phyloP scores from a whole-genome alignment of 164 flowering plant species.

The Kingdonia uniflora region DNA sequence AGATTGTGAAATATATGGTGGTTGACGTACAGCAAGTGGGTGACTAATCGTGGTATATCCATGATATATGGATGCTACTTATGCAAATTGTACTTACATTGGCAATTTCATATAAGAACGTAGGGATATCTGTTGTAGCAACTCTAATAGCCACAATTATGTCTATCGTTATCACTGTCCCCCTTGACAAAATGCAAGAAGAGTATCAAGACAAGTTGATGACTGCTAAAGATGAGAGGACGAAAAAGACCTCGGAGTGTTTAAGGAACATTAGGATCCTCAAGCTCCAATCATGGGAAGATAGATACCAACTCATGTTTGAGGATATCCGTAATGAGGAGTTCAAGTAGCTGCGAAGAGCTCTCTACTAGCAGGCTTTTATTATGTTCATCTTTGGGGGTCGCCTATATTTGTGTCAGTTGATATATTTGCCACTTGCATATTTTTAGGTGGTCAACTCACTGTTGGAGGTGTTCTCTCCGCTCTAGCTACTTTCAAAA shows the following conservation, averaged over 20 bases:
- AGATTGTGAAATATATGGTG: constrained; percentile 96
- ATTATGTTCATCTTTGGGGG: constrained; percentile 93
- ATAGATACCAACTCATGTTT: constrained; percentile 48
- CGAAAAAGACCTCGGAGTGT: constrained; percentile 94
- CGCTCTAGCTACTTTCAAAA: constrained; percentile 91
- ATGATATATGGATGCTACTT: constrained; percentile 96
- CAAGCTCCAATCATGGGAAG: constrained; percentile 97
- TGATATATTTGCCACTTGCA: constrained; percentile 78
- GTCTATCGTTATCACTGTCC: constrained; percentile 75
- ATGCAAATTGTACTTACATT: constrained; percentile 84
- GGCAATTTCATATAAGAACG: constrained; percentile 78
- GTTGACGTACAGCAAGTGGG: constrained; percentile 93
- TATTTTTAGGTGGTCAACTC: constrained; percentile 67
- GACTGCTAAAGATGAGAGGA: constrained; percentile 93
- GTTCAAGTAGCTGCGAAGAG: constrained; percentile 77
- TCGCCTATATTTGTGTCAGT: constrained; percentile 91
- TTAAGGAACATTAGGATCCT: constrained; percentile 90
- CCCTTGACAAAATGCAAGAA: constrained; percentile 81
- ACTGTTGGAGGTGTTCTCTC: constrained; percentile 94
- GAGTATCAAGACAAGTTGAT: constrained; percentile 83
- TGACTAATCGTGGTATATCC: constrained; percentile 94
- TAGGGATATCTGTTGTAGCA: constrained; percentile 83
- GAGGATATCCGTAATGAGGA: constrained; percentile 84
- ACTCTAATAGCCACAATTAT: constrained; percentile 73
- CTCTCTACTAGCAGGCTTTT: constrained; percentile 87